A percentile compares a stretch with the other conserved stretches of the same genome.
These are phyloP conservation scores for Colletotrichum kahawae DNA, from an alignment of 2,329 filamentous ascomycete genomes.

Conservation along the genomic window DNA sequence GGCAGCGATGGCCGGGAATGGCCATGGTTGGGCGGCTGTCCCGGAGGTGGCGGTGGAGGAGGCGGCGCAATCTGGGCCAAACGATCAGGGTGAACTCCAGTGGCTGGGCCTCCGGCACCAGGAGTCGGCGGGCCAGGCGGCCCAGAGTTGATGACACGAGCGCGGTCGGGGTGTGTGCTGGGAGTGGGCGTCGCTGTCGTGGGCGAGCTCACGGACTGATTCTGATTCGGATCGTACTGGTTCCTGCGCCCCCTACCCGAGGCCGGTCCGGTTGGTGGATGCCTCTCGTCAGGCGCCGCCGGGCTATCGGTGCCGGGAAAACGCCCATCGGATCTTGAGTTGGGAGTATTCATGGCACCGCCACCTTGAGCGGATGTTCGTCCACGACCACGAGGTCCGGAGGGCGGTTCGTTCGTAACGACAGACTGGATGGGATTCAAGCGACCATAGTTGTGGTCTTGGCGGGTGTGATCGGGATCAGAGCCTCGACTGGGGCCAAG, in stretches of 20 bases:
- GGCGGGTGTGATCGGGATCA: constrained; percentile 57
- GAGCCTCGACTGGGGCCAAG: constrained; percentile 38
- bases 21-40: constrained; percentile 27
- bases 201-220: constrained; percentile 3
- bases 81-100: constrained; percentile 55
- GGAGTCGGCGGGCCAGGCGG: constrained; percentile 16
- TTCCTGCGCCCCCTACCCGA: constrained; percentile 49
- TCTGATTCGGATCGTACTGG: constrained; percentile 20
- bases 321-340: constrained; percentile 46
- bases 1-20: constrained; percentile 35
- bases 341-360: constrained; percentile 38
- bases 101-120: constrained; percentile 27
- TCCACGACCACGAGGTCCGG: constrained; percentile 60
- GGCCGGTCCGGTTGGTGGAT: constrained; percentile 58
- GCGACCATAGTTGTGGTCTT: constrained; percentile 68
- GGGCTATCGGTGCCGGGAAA: constrained; percentile 44
- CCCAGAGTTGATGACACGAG: constrained; percentile 10
- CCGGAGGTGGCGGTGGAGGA: constrained; percentile 35
- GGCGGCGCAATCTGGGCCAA: constrained; percentile 50
- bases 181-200: constrained; percentile 5
- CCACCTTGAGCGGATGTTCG: constrained; percentile 44
- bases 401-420: constrained; percentile 50
- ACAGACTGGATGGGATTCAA: constrained; percentile 57
- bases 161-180: constrained; percentile 18
- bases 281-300: constrained; percentile 53